phyloP scores from a whole-genome alignment of 2,329 filamentous ascomycete species.

The Colletotrichum brevisporum region DNA sequence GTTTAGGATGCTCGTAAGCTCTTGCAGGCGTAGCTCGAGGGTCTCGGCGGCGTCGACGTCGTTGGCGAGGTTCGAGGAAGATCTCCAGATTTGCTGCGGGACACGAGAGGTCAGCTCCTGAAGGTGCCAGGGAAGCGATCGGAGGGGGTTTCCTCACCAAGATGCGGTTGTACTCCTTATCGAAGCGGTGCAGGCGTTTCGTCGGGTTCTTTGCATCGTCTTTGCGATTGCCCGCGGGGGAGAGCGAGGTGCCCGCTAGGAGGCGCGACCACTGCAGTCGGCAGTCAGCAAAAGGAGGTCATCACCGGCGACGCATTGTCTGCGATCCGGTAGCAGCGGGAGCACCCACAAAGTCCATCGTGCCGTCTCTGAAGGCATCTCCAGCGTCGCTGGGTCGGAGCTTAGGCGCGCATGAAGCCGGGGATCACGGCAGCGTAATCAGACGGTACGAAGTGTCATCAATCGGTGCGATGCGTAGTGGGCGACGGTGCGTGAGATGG shows the following conservation, averaged over 20 bases:
- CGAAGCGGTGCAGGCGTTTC: slow-evolving; percentile 75
- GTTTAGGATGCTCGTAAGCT: slow-evolving; percentile 80
- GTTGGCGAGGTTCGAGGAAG: slow-evolving; percentile 70
- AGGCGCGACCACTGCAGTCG: slow-evolving; percentile 74
- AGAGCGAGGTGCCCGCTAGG: slow-evolving; percentile 73
- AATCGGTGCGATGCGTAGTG: background rate
- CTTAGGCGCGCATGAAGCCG: slow-evolving; percentile 34
- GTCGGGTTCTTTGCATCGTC: slow-evolving; percentile 74
- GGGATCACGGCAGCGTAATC: background rate
- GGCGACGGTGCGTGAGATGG: slow-evolving; percentile 8
- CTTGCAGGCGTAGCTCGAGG: slow-evolving; percentile 73
- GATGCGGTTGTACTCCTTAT: slow-evolving; percentile 75
- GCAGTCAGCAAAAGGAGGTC: slow-evolving; percentile 14
- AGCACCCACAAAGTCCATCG: slow-evolving; percentile 70
- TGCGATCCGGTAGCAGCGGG: background rate
- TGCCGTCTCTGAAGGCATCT: slow-evolving; percentile 61
- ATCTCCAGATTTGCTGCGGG: slow-evolving; percentile 66
- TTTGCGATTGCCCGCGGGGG: slow-evolving; percentile 68
- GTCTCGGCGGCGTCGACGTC: slow-evolving; percentile 74
- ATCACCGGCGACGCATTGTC: background rate
- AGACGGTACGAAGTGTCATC: slow-evolving; percentile 21
- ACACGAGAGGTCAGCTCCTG: background rate
- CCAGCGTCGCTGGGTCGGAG: slow-evolving; percentile 42
- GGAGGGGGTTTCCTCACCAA: slow-evolving; percentile 60
- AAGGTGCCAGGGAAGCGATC: background rate